A percentile compares a stretch with the other conserved stretches of the same genome.
phyloP scores from a whole-genome alignment of 2,329 filamentous ascomycete species.

The Penicillium verrucosum region DNA sequence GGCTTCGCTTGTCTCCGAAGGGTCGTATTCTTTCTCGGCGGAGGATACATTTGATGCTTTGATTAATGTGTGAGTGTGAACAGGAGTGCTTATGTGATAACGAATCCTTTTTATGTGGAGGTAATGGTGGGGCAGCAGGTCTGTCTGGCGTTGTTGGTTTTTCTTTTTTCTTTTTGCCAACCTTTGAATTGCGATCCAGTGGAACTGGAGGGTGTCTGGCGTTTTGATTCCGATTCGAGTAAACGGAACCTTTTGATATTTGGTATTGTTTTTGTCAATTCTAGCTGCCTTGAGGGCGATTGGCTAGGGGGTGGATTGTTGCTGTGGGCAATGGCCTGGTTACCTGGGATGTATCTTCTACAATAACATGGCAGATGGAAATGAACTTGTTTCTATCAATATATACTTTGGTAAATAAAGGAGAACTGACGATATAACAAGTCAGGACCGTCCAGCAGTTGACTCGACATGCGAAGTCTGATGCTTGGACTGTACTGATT shows the following conservation, averaged over 20 bases:
- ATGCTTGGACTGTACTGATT: slow-evolving; percentile 6
- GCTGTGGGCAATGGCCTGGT: neutral
- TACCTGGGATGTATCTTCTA: neutral
- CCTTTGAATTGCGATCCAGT: slow-evolving; percentile 13
- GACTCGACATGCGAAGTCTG: slow-evolving; percentile 14
- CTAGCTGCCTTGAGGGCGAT: neutral
- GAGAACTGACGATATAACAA: neutral
- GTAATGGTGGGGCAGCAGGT: slow-evolving; percentile 5
- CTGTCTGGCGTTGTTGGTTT: slow-evolving; percentile 4
- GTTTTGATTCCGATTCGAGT: slow-evolving; percentile 6
- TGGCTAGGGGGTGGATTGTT: neutral
- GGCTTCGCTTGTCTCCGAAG: slow-evolving; percentile 27
- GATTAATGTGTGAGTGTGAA: slow-evolving; percentile 29
- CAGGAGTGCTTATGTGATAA: neutral
- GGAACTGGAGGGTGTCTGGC: slow-evolving; percentile 17
- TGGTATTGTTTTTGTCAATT: neutral
- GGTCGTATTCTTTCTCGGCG: slow-evolving; percentile 29
- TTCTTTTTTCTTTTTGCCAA: neutral
- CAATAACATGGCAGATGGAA: slow-evolving; percentile 5
- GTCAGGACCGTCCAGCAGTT: slow-evolving; percentile 12
- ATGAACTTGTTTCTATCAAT: neutral
- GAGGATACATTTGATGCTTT: slow-evolving; percentile 34
- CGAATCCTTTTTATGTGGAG: neutral
- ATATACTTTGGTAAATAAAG: no score
- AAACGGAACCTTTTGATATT: neutral